Base-by-base conservation (phyloP, 2,329 filamentous ascomycete species). In the Aspergillus phoenicis region DNA sequence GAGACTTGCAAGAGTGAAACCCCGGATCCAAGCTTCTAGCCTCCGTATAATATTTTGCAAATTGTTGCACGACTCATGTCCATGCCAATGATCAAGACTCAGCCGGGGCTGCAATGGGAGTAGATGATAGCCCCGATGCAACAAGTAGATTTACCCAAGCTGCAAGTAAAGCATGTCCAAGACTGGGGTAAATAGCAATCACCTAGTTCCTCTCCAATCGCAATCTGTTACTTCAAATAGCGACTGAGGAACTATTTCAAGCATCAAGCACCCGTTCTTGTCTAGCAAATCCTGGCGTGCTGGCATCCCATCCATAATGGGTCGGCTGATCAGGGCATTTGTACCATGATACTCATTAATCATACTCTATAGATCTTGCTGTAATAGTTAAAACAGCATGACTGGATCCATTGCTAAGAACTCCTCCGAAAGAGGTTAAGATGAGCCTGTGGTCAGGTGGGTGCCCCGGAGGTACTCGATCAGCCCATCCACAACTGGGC, bases 381-480 rank as follows among this genome's bases (percentile, higher is more conserved):
- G 10, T 13, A 36, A 36, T 33, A 33, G 30, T 33, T 13, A 11
- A 33, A 33, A 33, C 4, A 33, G 30, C 30, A 13, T 33, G 30
- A 13, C 22, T 36, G 13, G 22, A 58, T 15, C 7, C 17, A 36
- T 20, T 8, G 13, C 13, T 36, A 15, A 13, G 33, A 36, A 36
- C 33, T 13, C 4, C 33, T 15, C 33, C 33, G 11, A 36, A 36
- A 36, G 13, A 11, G 33, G 33, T 36, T 36, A 36, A 49, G 26
- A 11, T 47, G 20, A 15, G 45, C 28, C 17, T n/a, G 33, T 30
- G 45, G 58, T 57, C 58, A 52, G 58, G 52, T 57, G 58, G 45
- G 7, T 45, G 53, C 52, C 58, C 39, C 15, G 13, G 48, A 60
- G 58, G 58, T 60, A 45, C 58, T 60, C 53, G 43, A 55, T 45